These are phyloP conservation scores for Przewalskia tangutica DNA, from an alignment of 257 asterid genomes.

Conservation along the genomic window DNA sequence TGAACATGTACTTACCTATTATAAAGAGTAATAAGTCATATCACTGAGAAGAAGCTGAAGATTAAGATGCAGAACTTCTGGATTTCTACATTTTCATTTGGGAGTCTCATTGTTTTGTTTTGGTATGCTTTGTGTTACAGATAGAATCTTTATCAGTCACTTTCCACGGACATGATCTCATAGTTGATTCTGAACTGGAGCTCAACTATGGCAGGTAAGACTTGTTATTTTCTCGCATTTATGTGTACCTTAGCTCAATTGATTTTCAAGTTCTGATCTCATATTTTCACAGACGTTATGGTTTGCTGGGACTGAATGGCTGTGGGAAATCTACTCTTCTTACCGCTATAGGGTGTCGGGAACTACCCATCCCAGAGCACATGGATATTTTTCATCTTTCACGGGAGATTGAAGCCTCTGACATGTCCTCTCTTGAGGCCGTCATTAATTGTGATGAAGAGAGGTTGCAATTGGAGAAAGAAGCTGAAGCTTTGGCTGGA, in stretches of 20 bases:
- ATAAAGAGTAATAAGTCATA: neutral
- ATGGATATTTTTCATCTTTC: constrained; percentile 20
- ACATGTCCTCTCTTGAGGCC: constrained; percentile 15
- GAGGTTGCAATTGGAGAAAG: constrained; percentile 16
- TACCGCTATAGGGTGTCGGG: constrained; percentile 8
- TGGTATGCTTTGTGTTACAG: constrained; percentile 15
- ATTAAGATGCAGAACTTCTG: neutral
- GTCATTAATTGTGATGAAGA: constrained; percentile 17
- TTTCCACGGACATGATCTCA: constrained; percentile 70
- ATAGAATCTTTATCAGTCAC: constrained; percentile 72
- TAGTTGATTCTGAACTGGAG: constrained; percentile 65
- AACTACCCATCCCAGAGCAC: constrained; percentile 18
- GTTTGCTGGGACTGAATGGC: constrained; percentile 22
- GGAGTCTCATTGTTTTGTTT: neutral
- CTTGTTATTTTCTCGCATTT: neutral
- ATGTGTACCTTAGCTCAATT: neutral
- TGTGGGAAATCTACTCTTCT: constrained; percentile 20
- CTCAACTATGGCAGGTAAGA: constrained; percentile 67
- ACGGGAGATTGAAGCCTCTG: constrained; percentile 20
- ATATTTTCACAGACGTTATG: constrained; percentile 10
- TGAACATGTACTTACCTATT: neutral
- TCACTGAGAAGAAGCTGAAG: neutral
- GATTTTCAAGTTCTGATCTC: neutral
- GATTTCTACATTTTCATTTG: neutral
- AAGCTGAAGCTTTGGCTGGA: constrained; percentile 14